phyloP scores from a whole-genome alignment of 2,329 filamentous ascomycete genomes.

The Sporothrix inflata region DNA sequence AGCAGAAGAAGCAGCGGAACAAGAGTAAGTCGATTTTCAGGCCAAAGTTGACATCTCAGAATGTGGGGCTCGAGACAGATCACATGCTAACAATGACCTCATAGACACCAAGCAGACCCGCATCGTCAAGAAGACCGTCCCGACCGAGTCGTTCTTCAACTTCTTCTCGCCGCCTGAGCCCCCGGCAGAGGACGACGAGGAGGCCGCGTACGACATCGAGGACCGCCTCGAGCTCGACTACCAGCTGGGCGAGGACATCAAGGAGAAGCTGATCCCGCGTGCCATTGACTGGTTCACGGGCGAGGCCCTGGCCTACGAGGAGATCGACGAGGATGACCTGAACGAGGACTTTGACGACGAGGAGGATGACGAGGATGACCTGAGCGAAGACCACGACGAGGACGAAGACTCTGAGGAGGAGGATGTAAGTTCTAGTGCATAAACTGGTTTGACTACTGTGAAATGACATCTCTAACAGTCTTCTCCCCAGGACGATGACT shows the following conservation, averaged over 20 bases:
- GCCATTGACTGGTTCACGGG: slow-evolving; percentile 99
- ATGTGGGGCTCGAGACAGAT: too few species aligned
- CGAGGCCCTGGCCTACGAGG: slow-evolving; percentile 95
- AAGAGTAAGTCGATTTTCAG: slow-evolving; percentile 72
- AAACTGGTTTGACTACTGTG: background rate
- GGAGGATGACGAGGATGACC: slow-evolving; percentile 88
- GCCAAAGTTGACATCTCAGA: background rate
- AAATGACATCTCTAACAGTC: slow-evolving; percentile 34
- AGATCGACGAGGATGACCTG: slow-evolving; percentile 80
- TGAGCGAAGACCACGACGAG: slow-evolving; percentile 83
- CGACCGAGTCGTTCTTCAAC: slow-evolving; percentile 98
- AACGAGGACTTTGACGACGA: slow-evolving; percentile 86
- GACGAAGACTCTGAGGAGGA: slow-evolving; percentile 75
- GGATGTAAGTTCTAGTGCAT: slow-evolving; percentile 57
- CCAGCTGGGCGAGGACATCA: slow-evolving; percentile 98
- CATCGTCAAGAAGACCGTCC: slow-evolving; percentile 98
- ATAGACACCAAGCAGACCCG: slow-evolving; percentile 99
- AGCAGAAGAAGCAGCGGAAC: slow-evolving; percentile 99
- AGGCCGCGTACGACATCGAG: slow-evolving; percentile 88
- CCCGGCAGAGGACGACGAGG: slow-evolving; percentile 72
- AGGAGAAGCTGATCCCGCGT: slow-evolving; percentile 98
- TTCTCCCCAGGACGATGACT: slow-evolving; percentile 71
- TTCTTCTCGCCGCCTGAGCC: slow-evolving; percentile 97
- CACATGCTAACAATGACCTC: slow-evolving; percentile 21
- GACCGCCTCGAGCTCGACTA: slow-evolving; percentile 98